These are phyloP conservation scores for Cavenderia fasciculata DNA, from an alignment of 78 protist genomes.

Conservation along the genomic window DNA sequence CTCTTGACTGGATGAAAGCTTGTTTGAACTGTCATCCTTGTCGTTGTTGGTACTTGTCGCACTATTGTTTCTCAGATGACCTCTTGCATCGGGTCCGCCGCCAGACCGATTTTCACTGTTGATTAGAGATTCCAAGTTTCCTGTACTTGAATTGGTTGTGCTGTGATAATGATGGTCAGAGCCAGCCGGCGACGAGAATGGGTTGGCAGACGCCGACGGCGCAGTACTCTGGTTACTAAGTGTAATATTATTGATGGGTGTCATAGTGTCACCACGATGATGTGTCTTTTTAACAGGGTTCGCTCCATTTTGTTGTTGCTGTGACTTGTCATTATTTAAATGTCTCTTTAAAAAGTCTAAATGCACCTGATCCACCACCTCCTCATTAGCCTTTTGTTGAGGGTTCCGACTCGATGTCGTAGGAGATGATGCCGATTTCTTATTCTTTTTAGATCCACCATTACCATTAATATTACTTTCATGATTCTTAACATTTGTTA, in stretches of 20 bases:
- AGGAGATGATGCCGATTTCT: neutral
- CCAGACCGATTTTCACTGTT: neutral
- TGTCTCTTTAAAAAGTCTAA: constrained; percentile 51
- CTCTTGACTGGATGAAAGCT: too few species aligned
- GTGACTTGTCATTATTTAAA: constrained; percentile 9
- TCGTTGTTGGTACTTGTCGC: too few species aligned
- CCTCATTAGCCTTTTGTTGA: neutral
- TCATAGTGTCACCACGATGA: neutral
- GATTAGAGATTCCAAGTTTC: neutral
- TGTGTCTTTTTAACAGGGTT: neutral
- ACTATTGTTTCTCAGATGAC: too few species aligned
- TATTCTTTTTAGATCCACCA: neutral
- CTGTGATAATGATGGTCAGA: too few species aligned
- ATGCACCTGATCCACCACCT: constrained; percentile 15
- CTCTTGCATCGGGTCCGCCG: too few species aligned
- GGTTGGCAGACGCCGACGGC: too few species aligned
- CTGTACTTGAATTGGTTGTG: too few species aligned
- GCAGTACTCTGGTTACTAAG: too few species aligned
- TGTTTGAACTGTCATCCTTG: too few species aligned
- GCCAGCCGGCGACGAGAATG: too few species aligned
- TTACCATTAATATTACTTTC: neutral
- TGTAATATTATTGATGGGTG: neutral
- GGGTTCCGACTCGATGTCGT: neutral
- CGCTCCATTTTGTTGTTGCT: neutral
- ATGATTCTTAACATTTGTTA: neutral